Percentiles rank a stretch among this genome's conserved stretches.
Evolutionary conservation across 495 filamentous ascomycete genomes (phyloP).

Genomic region (Zalerion maritima): DNA sequence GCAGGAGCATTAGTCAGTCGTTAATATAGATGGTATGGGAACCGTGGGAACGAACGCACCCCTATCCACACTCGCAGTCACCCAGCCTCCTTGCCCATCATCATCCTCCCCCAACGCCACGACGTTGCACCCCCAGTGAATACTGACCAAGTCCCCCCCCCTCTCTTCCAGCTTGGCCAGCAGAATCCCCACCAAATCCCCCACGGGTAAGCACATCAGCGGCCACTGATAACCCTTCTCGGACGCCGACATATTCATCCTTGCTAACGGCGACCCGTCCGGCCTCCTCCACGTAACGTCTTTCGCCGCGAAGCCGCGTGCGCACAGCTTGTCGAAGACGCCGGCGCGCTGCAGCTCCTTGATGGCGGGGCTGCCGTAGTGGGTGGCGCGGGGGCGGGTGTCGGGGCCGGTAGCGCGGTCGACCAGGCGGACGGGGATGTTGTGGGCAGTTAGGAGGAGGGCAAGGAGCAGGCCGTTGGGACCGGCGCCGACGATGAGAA

Average conservation of each 20-base stretch:
- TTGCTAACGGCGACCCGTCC: conserved; percentile 22
- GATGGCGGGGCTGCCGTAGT: conserved; percentile 35
- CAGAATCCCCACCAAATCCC: conserved; percentile 20
- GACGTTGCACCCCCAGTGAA: conserved; percentile 20
- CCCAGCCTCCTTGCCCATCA: too few species aligned
- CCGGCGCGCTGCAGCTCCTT: conserved; percentile 41
- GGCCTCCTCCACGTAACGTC: conserved; percentile 37
- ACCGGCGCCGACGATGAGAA: conserved; percentile 42
- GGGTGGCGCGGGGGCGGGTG: conserved; percentile 39
- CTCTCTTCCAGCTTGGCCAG: conserved; percentile 10
- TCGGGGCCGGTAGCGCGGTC: conserved; percentile 35
- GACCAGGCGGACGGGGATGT: conserved; percentile 36
- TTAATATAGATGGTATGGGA: too few species aligned
- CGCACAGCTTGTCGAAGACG: conserved; percentile 36
- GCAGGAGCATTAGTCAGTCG: too few species aligned
- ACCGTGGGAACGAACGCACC: too few species aligned
- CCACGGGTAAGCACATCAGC: conserved; percentile 35
- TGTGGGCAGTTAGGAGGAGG: conserved; percentile 37
- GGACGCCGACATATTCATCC: conserved; percentile 14
- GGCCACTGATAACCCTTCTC: conserved; percentile 24
- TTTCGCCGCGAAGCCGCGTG: conserved; percentile 32
- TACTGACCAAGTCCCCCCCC: conserved; percentile 7
- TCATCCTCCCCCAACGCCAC: conserved; percentile 25
- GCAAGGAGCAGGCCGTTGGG: conserved; percentile 42
- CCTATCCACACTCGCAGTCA: too few species aligned